A percentile compares a stretch with the other conserved stretches of the same genome.
phyloP scores from a whole-genome alignment of 495 filamentous ascomycete species.

The Talaromyces stipitatus region DNA sequence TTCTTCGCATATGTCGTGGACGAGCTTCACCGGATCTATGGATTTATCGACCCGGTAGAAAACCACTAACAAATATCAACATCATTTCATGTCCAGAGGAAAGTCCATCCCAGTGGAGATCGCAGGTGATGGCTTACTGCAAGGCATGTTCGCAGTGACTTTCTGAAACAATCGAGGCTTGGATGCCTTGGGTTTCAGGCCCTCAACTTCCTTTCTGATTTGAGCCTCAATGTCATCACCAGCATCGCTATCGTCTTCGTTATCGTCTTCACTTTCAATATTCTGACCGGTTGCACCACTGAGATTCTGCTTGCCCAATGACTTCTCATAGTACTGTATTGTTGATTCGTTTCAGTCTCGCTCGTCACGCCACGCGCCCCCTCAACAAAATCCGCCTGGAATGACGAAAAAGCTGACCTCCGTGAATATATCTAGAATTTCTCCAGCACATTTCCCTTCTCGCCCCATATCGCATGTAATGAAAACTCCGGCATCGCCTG shows the following conservation, averaged over 20 bases:
- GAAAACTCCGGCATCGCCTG: constrained; percentile 82
- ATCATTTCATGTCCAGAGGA: constrained; percentile 3
- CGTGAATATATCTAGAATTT: constrained; percentile 65
- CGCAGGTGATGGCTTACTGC: constrained; percentile 42
- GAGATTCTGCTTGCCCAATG: background rate
- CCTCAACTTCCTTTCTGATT: constrained; percentile 69
- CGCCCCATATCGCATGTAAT: constrained; percentile 75
- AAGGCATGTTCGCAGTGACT: constrained; percentile 68
- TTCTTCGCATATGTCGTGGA: constrained; percentile 66
- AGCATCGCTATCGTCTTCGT: constrained; percentile 27
- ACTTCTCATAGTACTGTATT: background rate
- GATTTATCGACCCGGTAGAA: constrained; percentile 47
- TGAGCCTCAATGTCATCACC: constrained; percentile 73
- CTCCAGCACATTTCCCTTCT: constrained; percentile 69
- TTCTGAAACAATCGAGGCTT: constrained; percentile 46
- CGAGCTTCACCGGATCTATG: constrained; percentile 74
- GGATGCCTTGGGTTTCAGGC: constrained; percentile 46
- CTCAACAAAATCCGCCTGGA: background rate
- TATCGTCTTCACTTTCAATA: constrained; percentile 13
- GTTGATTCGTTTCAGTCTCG: constrained; percentile 17
- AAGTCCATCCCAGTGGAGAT: background rate
- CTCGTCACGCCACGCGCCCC: constrained; percentile 11
- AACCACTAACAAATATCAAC: constrained; percentile 19
- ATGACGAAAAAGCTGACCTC: constrained; percentile 44
- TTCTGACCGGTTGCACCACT: constrained; percentile 7